Percentiles rank a stretch among this genome's conserved stretches.
phyloP scores from a whole-genome alignment of 2,329 filamentous ascomycete genomes.

The Fusarium mangiferae region DNA sequence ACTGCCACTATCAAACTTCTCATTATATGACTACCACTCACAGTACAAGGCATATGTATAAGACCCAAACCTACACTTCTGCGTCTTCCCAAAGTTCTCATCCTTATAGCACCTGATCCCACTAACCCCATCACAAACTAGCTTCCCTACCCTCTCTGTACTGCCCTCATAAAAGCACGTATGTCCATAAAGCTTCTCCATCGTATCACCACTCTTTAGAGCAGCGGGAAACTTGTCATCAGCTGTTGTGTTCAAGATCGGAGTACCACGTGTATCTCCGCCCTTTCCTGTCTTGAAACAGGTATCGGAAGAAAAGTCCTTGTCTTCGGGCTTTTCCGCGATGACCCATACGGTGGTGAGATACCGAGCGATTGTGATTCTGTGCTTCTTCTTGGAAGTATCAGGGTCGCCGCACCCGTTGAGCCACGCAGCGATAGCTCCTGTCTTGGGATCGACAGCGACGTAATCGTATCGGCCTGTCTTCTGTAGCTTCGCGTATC shows the following conservation, averaged over 20 bases:
- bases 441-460: conserved; percentile 5
- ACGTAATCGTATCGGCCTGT: conserved; percentile 6
- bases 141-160: not conserved
- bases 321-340: not conserved
- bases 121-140: conserved; percentile 1
- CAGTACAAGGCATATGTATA: not conserved
- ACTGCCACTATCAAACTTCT: not conserved
- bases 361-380: not conserved
- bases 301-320: not conserved
- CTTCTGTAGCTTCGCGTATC: not conserved
- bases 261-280: not conserved
- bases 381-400: conserved; percentile 1
- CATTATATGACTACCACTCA: not conserved
- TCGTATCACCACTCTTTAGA: not conserved
- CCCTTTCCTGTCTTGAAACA: not conserved
- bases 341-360: not conserved
- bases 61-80: not conserved
- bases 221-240: not conserved
- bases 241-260: not conserved
- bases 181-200: not conserved
- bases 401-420: conserved; percentile 3
- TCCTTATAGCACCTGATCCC: conserved; percentile 4
- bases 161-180: not conserved
- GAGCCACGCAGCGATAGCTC: conserved; percentile 12
- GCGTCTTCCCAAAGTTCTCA: not conserved